A percentile compares a stretch with the other conserved stretches of the same genome.
Conservation (phyloP, 805 yeast species). For the Saccharomycopsis schoenii region DNA sequence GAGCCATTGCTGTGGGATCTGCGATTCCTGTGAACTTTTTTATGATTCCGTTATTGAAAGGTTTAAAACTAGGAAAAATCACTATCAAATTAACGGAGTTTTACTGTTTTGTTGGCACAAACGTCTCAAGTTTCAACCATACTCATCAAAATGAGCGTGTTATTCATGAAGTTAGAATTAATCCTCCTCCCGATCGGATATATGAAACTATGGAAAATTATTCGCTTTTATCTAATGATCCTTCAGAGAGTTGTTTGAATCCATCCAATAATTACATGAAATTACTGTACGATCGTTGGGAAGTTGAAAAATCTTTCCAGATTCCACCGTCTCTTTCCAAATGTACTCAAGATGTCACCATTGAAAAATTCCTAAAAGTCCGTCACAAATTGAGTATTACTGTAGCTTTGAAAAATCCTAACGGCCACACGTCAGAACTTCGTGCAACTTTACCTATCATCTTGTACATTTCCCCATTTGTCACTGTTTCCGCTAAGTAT, state of each 20-base stretch:
- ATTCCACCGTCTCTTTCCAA: constrained; percentile 66
- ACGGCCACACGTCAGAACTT: constrained; percentile 86
- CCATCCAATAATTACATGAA: constrained; percentile 10
- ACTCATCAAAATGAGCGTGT: constrained; percentile 53
- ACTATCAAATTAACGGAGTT: constrained; percentile 60
- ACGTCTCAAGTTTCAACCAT: neutral
- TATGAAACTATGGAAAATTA: constrained; percentile 8
- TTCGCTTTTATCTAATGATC: neutral
- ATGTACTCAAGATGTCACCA: constrained; percentile 81
- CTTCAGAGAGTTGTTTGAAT: neutral
- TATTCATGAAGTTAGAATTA: constrained; percentile 41
- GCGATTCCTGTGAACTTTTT: constrained; percentile 57
- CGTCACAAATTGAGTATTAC: constrained; percentile 82
- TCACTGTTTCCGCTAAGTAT: constrained; percentile 49
- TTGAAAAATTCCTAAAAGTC: constrained; percentile 61
- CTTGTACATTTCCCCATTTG: constrained; percentile 72
- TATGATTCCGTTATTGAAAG: constrained; percentile 74
- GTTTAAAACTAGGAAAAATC: constrained; percentile 67
- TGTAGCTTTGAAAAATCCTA: constrained; percentile 72
- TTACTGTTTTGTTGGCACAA: constrained; percentile 30
- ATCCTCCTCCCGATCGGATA: constrained; percentile 16
- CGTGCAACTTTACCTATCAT: constrained; percentile 82
- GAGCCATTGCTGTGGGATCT: constrained; percentile 87
- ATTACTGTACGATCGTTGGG: constrained; percentile 53
- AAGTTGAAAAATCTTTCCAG: constrained; percentile 45